Conservation (phyloP, 2,329 filamentous ascomycete species). For the Raffaelea ambrosiae region DNA sequence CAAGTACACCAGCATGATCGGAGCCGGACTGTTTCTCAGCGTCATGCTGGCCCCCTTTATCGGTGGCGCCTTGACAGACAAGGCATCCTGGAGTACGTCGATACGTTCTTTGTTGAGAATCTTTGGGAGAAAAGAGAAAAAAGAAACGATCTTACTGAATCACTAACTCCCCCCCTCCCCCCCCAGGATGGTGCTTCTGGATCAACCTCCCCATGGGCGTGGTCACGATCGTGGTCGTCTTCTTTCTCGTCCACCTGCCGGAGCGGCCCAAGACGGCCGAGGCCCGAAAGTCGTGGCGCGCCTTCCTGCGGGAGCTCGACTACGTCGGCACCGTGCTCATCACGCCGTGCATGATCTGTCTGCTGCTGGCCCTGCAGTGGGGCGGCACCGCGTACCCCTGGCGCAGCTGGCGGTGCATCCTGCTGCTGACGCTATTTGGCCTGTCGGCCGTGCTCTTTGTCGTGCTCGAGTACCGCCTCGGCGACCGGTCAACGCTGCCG, state of each 20-base stretch:
- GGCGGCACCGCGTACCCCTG: slow-evolving; percentile 23
- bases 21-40: slow-evolving; percentile 8
- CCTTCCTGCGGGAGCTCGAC: slow-evolving; percentile 5
- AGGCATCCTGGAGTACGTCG: slow-evolving; percentile 25
- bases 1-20: background rate
- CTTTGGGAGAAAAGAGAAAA: too few species aligned
- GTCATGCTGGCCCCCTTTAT: slow-evolving; percentile 34
- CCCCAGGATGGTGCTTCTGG: slow-evolving; percentile 11
- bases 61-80: slow-evolving; percentile 28
- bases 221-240: slow-evolving; percentile 4
- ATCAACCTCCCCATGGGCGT: slow-evolving; percentile 13
- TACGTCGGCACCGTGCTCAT: slow-evolving; percentile 8
- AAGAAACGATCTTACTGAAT: too few species aligned
- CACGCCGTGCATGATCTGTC: slow-evolving; percentile 25
- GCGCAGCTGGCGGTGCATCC: slow-evolving; percentile 18
- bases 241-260: slow-evolving; percentile 3
- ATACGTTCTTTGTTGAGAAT: too few species aligned
- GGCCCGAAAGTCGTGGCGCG: background rate
- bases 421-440: slow-evolving; percentile 19
- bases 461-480: slow-evolving; percentile 21
- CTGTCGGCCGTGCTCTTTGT: slow-evolving; percentile 18
- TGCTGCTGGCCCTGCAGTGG: slow-evolving; percentile 36
- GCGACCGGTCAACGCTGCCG: slow-evolving; percentile 26
- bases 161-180: too few species aligned
- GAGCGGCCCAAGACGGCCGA: background rate